Evolutionary conservation across 2,329 filamentous ascomycete genomes (phyloP).

Genomic region (Sclerotinia nivalis): DNA sequence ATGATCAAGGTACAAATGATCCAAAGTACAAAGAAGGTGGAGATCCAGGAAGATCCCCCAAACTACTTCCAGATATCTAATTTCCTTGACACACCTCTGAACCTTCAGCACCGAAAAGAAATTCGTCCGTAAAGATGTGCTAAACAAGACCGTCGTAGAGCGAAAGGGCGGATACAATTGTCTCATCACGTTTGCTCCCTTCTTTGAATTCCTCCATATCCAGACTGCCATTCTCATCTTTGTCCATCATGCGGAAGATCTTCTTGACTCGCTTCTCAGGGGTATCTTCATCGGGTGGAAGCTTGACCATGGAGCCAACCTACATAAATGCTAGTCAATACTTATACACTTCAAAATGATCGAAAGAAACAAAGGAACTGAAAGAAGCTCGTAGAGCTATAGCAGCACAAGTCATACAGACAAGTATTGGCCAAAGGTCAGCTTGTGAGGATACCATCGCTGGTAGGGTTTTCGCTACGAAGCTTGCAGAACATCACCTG

Average conservation of each 20-base stretch:
- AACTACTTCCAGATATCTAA: conserved; percentile 21
- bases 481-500: background rate
- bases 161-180: conserved; percentile 94
- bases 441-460: background rate
- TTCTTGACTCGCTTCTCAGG: conserved; percentile 97
- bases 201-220: conserved; percentile 99
- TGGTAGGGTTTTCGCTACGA: no score
- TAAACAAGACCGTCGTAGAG: conserved; percentile 95
- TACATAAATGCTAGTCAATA: conserved; percentile 44
- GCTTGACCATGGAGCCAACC: conserved; percentile 99
- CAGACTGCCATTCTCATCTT: conserved; percentile 96
- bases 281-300: conserved; percentile 97
- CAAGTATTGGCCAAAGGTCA: background rate
- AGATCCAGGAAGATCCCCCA: background rate
- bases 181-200: conserved; percentile 97
- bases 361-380: background rate
- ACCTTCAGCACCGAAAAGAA: conserved; percentile 18
- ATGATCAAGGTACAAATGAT: conserved; percentile 19
- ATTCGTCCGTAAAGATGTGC: background rate
- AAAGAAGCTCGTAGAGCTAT: background rate
- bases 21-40: conserved; percentile 18
- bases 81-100: background rate
- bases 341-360: no score
- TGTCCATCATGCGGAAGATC: conserved; percentile 99
- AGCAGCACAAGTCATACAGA: background rate